Percentiles rank a stretch among this genome's conserved stretches.
phyloP scores from a whole-genome alignment of 139 green algal genomes.

The Limnomonas spitsbergensis region DNA sequence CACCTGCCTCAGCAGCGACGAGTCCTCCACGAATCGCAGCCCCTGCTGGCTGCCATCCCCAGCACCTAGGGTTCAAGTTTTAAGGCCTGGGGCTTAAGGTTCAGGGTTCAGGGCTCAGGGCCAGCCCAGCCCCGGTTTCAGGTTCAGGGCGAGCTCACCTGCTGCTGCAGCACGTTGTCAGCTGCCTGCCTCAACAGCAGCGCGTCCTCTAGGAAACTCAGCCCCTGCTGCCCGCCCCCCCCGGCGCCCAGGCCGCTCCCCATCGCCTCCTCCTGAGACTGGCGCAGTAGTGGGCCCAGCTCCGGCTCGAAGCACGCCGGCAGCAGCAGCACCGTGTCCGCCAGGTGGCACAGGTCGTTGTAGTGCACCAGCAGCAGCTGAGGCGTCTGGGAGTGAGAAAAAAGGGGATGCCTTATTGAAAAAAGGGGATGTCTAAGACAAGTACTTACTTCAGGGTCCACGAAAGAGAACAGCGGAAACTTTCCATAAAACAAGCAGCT shows the following conservation, averaged over 20 bases:
- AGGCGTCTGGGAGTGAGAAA: neutral
- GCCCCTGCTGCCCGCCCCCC: neutral
- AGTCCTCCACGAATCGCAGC: too few species aligned
- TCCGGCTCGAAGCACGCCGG: neutral
- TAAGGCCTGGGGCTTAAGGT: too few species aligned
- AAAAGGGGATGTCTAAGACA: too few species aligned
- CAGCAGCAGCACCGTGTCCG: conserved; percentile 5
- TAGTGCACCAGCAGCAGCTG: conserved; percentile 5
- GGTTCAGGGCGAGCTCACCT: conserved; percentile 16
- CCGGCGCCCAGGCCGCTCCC: too few species aligned
- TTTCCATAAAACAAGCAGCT: too few species aligned
- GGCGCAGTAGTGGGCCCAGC: neutral
- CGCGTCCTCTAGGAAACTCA: conserved; percentile 21
- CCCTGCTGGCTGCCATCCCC: too few species aligned
- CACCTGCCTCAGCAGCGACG: too few species aligned
- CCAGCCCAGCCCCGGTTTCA: too few species aligned
- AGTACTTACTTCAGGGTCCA: too few species aligned
- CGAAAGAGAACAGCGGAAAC: too few species aligned
- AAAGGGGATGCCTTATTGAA: neutral
- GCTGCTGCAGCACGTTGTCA: conserved; percentile 1
- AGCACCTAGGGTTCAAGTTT: too few species aligned
- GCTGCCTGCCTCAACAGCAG: conserved; percentile 20
- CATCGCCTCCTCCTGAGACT: neutral
- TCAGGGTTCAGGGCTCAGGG: too few species aligned
- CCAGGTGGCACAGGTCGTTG: conserved; percentile 17